Base-by-base conservation (phyloP, 257 asterid genomes). In the Solanum megistacrolobum region DNA sequence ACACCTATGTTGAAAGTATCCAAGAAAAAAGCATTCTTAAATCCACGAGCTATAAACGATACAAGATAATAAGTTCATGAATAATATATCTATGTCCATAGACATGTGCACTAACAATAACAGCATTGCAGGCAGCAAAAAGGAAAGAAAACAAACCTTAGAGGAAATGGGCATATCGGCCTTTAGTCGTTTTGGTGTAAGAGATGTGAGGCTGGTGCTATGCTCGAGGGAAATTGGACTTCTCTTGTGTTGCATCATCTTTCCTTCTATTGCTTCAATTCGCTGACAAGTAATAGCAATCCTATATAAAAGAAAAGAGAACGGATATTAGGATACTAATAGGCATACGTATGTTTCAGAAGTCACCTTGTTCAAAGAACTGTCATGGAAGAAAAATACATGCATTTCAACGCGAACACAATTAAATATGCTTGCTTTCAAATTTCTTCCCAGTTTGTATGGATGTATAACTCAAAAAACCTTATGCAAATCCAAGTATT, bases 181-280 rank as follows among this genome's bases (percentile, higher is more conserved):
- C 93, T 95, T 95, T 5, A 89, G 91, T 65, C 96, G 91, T 88
- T 96, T 93, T 41, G 96, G 94, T 89, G 93, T 91, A 92, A 96
- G 82, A 85, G 95, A 68, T 55, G 92, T 65, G 88, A 92, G 90
- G 89, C 90, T 18, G 20, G 41, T 89, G 88, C 92, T 91, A 88
- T 94, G 97, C 55, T 95, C 95, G 52, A 92, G 88, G 20, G 98
- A 85, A 87, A 93, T 38, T 1, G 91, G 93, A 90, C 94, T 90
- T 90, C 96, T 89, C 74, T 96, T 95, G 76, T 94, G 98, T 89
- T 94, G 96, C 96, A 96, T 95, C 98, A 94, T 96, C 92, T 92
- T 92, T 89, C 88, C 86, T 84, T 79, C 89, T 71, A 46, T 36
- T 35, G 41, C 38, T 88, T 83, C 81, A 73, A 86, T 88, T 88